Base-by-base conservation (phyloP, 768 basidiomycete genomes). In the Lepiota subincarnata region DNA sequence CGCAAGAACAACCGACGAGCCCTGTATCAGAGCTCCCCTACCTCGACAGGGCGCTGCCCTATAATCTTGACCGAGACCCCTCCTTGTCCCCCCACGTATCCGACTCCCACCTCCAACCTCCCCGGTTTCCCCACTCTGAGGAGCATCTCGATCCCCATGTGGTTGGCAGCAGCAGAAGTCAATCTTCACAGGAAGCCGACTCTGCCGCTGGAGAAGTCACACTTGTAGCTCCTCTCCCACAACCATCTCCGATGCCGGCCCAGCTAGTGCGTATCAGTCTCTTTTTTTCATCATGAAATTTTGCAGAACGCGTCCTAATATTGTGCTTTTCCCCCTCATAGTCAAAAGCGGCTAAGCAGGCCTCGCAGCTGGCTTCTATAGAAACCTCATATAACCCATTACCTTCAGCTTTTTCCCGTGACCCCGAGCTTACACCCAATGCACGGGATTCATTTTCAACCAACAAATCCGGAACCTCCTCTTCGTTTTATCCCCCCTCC, bases 401-500 rank as follows among this genome's bases (percentile, higher is more conserved):
- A 18, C 73, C 73, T 11, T 78, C 79, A 22, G 76, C 78, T 6
- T 79, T 79, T 62, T 76, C 73, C 45, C 70, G 77, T 43, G 72
- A 76, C 49, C 75, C 77, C n/a, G 69, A 71, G 19, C 64, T 75
- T 22, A 74, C 74, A 3, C 73, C 73, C 45, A 76, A 78, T 57
- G 67, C 69, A 28, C 79, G 83, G 55, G 82, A 83, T 65, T 84
- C 79, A 13, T 63, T 84, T 14, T 71, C 82, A 31, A 87, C 86
- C 2, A 80, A 84, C 42, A 72, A 81, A 55, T 88, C 88, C 2
- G 78, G 75, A 8, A 76, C 77, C n/a, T 83, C 86, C 13, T 89
- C 89, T 4, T 91, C 90, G 13, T 69, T 89, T 18, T 92, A 91
- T 63, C 89, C 90, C 48, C 74, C 80, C 43, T 88, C 87, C 38